Evolutionary conservation across 2,329 filamentous ascomycete species (phyloP).

Genomic region (Stagonosporopsis tanaceti): DNA sequence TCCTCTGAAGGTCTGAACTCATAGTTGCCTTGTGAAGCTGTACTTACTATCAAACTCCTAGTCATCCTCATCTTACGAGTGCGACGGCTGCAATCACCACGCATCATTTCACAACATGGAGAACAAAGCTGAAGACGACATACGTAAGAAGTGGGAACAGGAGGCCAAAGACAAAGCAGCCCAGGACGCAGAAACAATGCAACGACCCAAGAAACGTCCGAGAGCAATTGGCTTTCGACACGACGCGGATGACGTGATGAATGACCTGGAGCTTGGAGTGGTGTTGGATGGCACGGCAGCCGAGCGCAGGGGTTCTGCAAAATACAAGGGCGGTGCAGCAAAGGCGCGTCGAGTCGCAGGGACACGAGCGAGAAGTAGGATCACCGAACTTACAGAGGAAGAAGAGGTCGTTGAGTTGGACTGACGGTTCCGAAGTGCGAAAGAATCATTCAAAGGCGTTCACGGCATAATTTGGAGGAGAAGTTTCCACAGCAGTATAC

Average conservation of each 20-base stretch:
- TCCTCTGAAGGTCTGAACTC: conserved; percentile 58
- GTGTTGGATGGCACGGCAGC: background rate
- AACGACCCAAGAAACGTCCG: conserved; percentile 38
- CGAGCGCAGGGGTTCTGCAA: background rate
- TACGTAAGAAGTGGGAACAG: conserved; percentile 55
- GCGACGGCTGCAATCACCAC: conserved; percentile 64
- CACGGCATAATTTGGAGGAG: background rate
- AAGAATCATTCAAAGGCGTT: background rate
- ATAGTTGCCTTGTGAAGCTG: background rate
- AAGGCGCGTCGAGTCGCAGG: conserved; percentile 17
- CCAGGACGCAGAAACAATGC: conserved; percentile 18
- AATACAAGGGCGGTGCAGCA: conserved; percentile 11
- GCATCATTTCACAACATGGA: conserved; percentile 64
- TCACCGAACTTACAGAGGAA: conserved; percentile 30
- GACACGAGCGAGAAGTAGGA: conserved; percentile 26
- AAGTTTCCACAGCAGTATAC: conserved; percentile 4
- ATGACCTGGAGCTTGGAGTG: background rate
- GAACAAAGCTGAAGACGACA: conserved; percentile 58
- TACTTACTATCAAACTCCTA: conserved; percentile 17
- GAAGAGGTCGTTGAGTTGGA: conserved; percentile 40
- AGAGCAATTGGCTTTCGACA: conserved; percentile 36
- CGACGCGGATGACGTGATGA: conserved; percentile 1
- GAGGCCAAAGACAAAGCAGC: conserved; percentile 45
- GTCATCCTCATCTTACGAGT: conserved; percentile 61
- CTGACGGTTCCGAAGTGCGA: conserved; percentile 19